A percentile compares a stretch with the other conserved stretches of the same genome.
phyloP scores from a whole-genome alignment of 441 rosid species.

The Capsella rubella region DNA sequence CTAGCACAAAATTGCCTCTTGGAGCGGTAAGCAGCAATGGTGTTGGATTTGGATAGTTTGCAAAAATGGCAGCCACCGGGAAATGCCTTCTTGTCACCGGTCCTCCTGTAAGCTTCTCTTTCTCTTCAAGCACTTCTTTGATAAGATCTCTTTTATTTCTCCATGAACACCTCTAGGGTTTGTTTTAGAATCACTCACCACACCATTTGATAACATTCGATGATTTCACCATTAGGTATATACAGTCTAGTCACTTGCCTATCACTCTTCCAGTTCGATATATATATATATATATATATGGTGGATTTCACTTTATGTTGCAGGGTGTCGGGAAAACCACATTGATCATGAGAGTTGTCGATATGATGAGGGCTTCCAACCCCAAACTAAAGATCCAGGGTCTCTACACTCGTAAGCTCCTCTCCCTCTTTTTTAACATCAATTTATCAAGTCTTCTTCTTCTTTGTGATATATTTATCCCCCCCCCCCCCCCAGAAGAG shows the following conservation, averaged over 20 bases:
- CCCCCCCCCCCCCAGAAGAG: constrained; percentile 53
- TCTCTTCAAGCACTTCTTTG: constrained; percentile 29
- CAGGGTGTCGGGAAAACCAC: constrained; percentile 78
- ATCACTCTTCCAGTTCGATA: no score
- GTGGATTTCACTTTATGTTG: neutral
- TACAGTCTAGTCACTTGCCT: no score
- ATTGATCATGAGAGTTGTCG: constrained; percentile 59
- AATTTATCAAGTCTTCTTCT: neutral
- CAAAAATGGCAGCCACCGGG: constrained; percentile 40
- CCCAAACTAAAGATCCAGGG: constrained; percentile 67
- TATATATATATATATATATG: no score
- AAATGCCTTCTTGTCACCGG: constrained; percentile 71
- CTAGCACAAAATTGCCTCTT: no score
- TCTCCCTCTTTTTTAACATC: neutral
- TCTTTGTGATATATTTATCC: neutral
- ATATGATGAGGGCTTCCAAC: constrained; percentile 54
- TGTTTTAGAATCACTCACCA: no score
- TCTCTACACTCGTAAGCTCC: constrained; percentile 57
- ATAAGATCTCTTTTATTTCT: neutral
- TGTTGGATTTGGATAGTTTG: neutral
- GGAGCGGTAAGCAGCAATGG: neutral
- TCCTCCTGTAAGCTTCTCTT: constrained; percentile 56
- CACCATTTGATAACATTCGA: neutral
- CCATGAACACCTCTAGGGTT: no score
- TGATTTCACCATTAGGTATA: no score